Percentiles rank a stretch among this genome's conserved stretches.
Conservation (phyloP, 768 basidiomycete genomes). For the Lyophyllum decastes region DNA sequence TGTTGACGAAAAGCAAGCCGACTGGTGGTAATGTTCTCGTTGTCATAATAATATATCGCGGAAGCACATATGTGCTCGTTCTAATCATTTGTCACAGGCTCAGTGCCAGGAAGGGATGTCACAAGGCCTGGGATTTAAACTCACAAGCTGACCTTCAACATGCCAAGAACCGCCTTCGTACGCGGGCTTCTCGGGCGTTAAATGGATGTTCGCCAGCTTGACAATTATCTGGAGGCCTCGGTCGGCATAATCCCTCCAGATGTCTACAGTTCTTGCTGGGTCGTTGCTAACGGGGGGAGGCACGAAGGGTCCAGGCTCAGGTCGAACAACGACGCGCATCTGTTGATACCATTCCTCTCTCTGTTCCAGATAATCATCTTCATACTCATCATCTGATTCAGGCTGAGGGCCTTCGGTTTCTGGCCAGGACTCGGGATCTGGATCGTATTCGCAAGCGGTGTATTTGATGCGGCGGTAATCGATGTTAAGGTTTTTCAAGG, state of each 20-base stretch:
- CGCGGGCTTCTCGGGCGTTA: slow-evolving; percentile 14
- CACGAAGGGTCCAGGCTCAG: slow-evolving; percentile 21
- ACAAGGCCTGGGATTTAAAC: background rate
- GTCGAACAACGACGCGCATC: slow-evolving; percentile 14
- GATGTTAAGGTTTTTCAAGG: slow-evolving; percentile 3
- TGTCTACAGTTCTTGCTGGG: slow-evolving; percentile 3
- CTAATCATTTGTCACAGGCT: background rate
- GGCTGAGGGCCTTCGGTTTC: slow-evolving; percentile 20
- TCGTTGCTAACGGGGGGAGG: background rate
- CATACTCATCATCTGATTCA: slow-evolving; percentile 17
- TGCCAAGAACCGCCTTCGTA: slow-evolving; percentile 18
- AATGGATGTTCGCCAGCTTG: slow-evolving; percentile 17
- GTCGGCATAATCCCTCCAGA: slow-evolving; percentile 5
- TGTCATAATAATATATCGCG: slow-evolving; percentile 19
- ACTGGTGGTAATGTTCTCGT: slow-evolving; percentile 12
- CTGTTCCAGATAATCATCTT: slow-evolving; percentile 15
- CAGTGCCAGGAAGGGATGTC: background rate
- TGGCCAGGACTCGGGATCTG: slow-evolving; percentile 12
- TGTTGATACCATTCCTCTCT: slow-evolving; percentile 17
- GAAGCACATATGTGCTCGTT: slow-evolving; percentile 22
- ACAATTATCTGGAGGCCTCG: slow-evolving; percentile 17
- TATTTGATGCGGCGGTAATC: slow-evolving; percentile 17
- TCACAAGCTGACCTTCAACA: slow-evolving; percentile 18
- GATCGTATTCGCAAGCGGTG: slow-evolving; percentile 14
- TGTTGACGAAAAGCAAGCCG: slow-evolving; percentile 12